These are phyloP conservation scores for Panicum miliaceum DNA, from an alignment of 176 grass and related monocot genomes.

Conservation along the genomic window DNA sequence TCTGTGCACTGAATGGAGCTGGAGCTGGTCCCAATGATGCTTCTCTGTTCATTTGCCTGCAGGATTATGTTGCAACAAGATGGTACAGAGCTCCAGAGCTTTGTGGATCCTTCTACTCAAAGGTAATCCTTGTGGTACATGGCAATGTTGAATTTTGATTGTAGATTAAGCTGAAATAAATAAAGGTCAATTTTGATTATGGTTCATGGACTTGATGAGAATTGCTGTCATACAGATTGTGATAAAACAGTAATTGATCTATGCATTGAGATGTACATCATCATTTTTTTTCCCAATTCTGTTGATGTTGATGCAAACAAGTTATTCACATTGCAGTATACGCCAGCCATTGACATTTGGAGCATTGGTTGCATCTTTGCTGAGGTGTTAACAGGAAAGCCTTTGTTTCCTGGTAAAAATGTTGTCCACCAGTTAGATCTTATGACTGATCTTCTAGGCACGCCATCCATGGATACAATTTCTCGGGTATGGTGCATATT, in stretches of 20 bases:
- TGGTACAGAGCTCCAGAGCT: constrained; percentile 99
- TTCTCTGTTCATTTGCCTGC: constrained; percentile 34
- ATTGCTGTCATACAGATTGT: background rate
- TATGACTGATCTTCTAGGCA: constrained; percentile 98
- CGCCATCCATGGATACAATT: constrained; percentile 91
- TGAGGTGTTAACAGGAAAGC: constrained; percentile 93
- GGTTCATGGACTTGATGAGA: constrained; percentile 4
- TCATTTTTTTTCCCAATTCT: constrained; percentile 11
- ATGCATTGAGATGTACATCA: background rate
- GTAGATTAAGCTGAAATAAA: constrained; percentile 16
- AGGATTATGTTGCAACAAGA: constrained; percentile 99
- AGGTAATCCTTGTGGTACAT: constrained; percentile 51
- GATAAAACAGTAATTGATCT: background rate
- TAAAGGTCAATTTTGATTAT: constrained; percentile 12
- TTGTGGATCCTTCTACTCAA: constrained; percentile 97
- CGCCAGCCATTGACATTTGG: constrained; percentile 98
- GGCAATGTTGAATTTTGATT: constrained; percentile 29
- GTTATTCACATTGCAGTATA: constrained; percentile 80
- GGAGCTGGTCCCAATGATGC: constrained; percentile 24
- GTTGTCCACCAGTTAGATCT: constrained; percentile 99
- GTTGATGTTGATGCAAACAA: background rate
- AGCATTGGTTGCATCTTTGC: constrained; percentile 99
- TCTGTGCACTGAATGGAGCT: constrained; percentile 1
- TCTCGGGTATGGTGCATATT: constrained; percentile 69
- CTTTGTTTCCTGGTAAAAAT: constrained; percentile 99